These are phyloP conservation scores for Penicillium ucsense DNA, from an alignment of 495 filamentous ascomycete species.

Conservation along the genomic window DNA sequence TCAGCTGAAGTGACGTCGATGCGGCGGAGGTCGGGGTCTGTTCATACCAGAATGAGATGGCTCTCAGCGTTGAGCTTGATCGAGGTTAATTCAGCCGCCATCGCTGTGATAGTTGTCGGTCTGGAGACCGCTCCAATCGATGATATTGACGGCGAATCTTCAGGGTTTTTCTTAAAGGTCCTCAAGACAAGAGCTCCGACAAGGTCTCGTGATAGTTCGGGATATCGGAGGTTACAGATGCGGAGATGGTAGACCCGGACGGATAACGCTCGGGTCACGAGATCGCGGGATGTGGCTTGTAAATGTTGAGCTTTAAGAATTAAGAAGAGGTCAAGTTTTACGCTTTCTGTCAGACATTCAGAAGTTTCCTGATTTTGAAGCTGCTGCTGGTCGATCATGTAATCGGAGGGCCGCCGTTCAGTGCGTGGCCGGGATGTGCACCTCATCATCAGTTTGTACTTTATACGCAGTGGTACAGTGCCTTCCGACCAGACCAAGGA, in stretches of 20 bases:
- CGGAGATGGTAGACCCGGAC: constrained; percentile 10
- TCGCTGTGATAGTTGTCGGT: constrained; percentile 5
- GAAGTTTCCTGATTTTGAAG: no score
- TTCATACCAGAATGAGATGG: constrained; percentile 57
- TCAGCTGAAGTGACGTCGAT: constrained; percentile 10
- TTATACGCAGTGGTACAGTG: no score
- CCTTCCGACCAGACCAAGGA: no score
- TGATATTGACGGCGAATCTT: no score
- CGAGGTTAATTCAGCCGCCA: constrained; percentile 46
- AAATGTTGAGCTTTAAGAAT: background rate
- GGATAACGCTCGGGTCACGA: constrained; percentile 5
- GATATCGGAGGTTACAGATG: constrained; percentile 10
- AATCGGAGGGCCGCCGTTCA: no score
- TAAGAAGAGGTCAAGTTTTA: no score
- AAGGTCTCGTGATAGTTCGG: constrained; percentile 5
- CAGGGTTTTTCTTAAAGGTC: no score
- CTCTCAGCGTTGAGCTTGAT: constrained; percentile 66
- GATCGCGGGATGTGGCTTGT: background rate
- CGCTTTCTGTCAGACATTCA: no score
- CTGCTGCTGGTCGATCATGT: no score
- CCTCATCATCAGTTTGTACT: no score
- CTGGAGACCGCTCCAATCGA: no score
- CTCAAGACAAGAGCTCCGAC: background rate
- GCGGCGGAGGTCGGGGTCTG: background rate
- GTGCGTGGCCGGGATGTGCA: no score